Percentiles rank a stretch among this genome's conserved stretches.
Conservation (phyloP, 225 moss, liverwort and hornwort species). For the Bryum argenteum region DNA sequence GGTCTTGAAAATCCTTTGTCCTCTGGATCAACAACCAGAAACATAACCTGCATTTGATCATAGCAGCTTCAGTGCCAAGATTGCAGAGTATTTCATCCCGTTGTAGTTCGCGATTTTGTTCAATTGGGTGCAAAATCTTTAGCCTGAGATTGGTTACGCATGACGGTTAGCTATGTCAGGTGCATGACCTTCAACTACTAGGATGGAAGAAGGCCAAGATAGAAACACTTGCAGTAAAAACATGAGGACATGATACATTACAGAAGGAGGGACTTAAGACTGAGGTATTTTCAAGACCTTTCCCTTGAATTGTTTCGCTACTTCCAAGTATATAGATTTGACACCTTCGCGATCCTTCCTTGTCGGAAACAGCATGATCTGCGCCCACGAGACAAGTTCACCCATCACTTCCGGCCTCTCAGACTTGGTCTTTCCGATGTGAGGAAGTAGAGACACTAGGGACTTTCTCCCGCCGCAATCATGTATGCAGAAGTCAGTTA, state of each 20-base stretch:
- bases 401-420: slow-evolving; percentile 4
- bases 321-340: slow-evolving; percentile 52
- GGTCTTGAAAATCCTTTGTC: slow-evolving; percentile 78
- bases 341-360: slow-evolving; percentile 57
- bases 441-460: not conserved
- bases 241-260: not conserved
- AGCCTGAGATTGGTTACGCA: not conserved
- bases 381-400: slow-evolving; percentile 16
- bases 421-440: not conserved
- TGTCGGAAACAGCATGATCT: slow-evolving; percentile 69
- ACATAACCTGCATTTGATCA: slow-evolving; percentile 53
- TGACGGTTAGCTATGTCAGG: not conserved
- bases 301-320: slow-evolving; percentile 67
- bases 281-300: slow-evolving; percentile 43
- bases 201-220: not conserved
- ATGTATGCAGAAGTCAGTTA: not conserved
- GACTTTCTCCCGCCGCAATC: not conserved
- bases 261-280: slow-evolving; percentile 1
- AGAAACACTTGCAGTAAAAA: slow-evolving; percentile 5
- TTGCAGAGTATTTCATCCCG: not conserved
- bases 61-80: slow-evolving; percentile 1
- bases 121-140: not conserved
- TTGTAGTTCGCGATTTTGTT: not conserved
- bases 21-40: slow-evolving; percentile 66
- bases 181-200: not conserved